phyloP scores from a whole-genome alignment of 345 rosid species.

The Brassica napus region DNA sequence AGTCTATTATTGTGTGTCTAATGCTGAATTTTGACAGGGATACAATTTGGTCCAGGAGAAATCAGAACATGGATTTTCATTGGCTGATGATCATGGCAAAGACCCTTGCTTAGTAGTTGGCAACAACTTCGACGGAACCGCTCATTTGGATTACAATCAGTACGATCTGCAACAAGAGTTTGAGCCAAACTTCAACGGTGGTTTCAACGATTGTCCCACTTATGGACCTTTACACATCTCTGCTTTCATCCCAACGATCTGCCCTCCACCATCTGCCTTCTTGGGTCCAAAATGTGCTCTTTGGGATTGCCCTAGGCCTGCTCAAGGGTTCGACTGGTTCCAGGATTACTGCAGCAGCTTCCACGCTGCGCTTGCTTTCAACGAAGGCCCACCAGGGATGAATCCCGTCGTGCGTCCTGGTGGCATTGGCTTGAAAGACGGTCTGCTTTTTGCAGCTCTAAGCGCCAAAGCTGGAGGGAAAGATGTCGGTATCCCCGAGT shows the following conservation, averaged over 20 bases:
- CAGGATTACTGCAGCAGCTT: conserved; percentile 92
- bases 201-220: conserved; percentile 47
- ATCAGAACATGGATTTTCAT: conserved; percentile 52
- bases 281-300: conserved; percentile 97
- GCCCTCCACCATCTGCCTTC: conserved; percentile 91
- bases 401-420: conserved; percentile 86
- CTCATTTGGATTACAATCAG: conserved; percentile 60
- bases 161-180: conserved; percentile 71
- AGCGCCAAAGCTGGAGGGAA: conserved; percentile 78
- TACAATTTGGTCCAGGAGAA: conserved; percentile 60
- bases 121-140: conserved; percentile 49
- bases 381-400: conserved; percentile 96
- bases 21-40: conserved; percentile 47
- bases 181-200: conserved; percentile 58
- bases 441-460: conserved; percentile 86
- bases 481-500: conserved; percentile 94
- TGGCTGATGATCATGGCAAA: conserved; percentile 62
- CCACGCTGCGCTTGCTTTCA: conserved; percentile 80
- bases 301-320: conserved; percentile 99
- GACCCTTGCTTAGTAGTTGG: conserved; percentile 47
- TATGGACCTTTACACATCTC: conserved; percentile 54
- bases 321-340: conserved; percentile 82
- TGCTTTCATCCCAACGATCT: conserved; percentile 61
- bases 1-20: neutral
- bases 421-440: conserved; percentile 87